Conservation (phyloP, 768 basidiomycete genomes). For the Russula sp. region DNA sequence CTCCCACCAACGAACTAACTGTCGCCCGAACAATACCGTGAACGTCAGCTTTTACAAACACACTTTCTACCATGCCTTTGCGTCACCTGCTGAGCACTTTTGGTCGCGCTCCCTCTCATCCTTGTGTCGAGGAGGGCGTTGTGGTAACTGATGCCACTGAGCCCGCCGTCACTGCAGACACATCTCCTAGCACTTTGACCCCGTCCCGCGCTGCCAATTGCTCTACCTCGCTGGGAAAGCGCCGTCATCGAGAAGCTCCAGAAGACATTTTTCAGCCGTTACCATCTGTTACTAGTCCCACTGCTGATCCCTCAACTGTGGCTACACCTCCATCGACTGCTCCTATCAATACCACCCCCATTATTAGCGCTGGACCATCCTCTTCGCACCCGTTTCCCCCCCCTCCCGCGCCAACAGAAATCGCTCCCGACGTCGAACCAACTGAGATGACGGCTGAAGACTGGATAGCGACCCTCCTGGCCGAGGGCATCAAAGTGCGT, state of each 20-base stretch:
- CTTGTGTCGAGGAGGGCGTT: not conserved
- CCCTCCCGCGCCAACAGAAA: slow-evolving; percentile 30
- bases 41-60: no score
- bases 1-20: not conserved
- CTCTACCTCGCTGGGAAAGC: no score
- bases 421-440: not conserved
- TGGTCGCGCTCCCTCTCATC: not conserved
- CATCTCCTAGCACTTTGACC: not conserved
- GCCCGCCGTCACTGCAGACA: not conserved
- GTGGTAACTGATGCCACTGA: slow-evolving; percentile 2
- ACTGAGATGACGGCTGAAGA: slow-evolving; percentile 14
- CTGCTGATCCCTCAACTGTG: no score
- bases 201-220: not conserved
- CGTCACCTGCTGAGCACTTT: no score
- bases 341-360: not conserved
- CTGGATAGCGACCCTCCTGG: not conserved
- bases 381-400: not conserved
- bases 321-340: no score
- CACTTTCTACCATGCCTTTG: no score
- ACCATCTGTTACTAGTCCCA: no score
- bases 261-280: no score
- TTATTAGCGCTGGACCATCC: not conserved
- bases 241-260: no score
- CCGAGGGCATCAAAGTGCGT: no score
- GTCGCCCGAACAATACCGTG: not conserved